Evolutionary conservation across 129 eudicot genomes (phyloP), one percentile per base, ranked within the genome.

Genomic region (Heracleum sosnowskyi): DNA sequence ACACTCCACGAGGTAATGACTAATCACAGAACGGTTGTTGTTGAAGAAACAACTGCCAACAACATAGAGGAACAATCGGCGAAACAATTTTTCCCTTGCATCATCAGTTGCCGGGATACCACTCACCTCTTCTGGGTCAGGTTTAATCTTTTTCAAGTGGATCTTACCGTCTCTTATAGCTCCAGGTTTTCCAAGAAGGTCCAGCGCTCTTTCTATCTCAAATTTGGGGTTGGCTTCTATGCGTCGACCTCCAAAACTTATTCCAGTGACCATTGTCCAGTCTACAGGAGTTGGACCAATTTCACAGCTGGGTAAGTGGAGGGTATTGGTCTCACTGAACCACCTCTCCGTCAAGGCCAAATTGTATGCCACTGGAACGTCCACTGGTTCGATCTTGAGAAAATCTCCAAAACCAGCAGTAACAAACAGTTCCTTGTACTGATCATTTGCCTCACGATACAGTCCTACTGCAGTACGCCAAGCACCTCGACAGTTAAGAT

Each of bases 241-340:
- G 26, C 45, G 16, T 33, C 37, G 64, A 75, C 78, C 78, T 11
- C n/a, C 22, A 35, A 75, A 75, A 49, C 33, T 26, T 22, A 75
- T 9, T 2, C 78, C 68, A 33, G 78, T 75, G 26, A 75, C n/a
- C 78, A 75, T 75, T 7, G 68, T 75, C 78, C 78, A 75, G 39
- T 75, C 78, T 31, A 75, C 66, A 33, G 78, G 78, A n/a, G 78
- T 75, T 55, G 78, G 68, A 49, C 78, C 78, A 33, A 75, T 75
- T 40, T 49, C 78, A 33, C 68, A 75, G 64, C 45, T 7, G 7
- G 78, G 78, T 22, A 75, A 24, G 33, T 47, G 78, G 39, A 75
- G 44, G 45, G 78, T 75, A 24, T 75, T 75, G 18, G 68, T 75
- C 18, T 75, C 78, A 39, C 45, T 34, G 57, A 75, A 75, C 78